Evolutionary conservation across 805 yeast genomes (phyloP).

Genomic region (Starmerella geochares): DNA sequence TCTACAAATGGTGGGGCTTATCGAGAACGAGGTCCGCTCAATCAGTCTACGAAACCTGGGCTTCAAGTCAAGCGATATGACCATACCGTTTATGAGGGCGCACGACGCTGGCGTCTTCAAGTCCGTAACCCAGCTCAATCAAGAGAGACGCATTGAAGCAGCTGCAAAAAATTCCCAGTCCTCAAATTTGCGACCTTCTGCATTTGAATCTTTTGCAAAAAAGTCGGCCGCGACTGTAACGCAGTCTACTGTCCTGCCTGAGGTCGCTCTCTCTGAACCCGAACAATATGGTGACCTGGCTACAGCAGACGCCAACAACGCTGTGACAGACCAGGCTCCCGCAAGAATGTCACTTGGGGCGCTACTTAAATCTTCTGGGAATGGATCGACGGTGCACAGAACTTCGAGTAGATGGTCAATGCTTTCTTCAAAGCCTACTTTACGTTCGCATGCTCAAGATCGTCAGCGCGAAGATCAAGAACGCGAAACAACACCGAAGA

Average conservation of each 20-base stretch:
- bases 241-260: conserved; percentile 1
- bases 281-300: not conserved
- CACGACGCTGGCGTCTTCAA: conserved; percentile 55
- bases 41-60: conserved; percentile 52
- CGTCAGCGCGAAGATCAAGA: no score
- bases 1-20: conserved; percentile 94
- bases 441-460: no score
- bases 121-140: conserved; percentile 20
- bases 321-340: not conserved
- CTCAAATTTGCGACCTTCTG: conserved; percentile 7
- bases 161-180: conserved; percentile 27
- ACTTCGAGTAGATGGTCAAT: not conserved
- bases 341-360: not conserved
- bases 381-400: not conserved
- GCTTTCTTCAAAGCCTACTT: not conserved
- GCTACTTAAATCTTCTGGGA: not conserved
- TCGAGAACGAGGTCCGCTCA: conserved; percentile 76
- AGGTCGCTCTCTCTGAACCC: not conserved
- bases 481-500: not conserved
- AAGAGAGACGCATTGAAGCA: conserved; percentile 24
- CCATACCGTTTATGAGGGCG: conserved; percentile 38
- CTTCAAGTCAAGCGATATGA: conserved; percentile 27
- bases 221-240: conserved; percentile 12
- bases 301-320: not conserved
- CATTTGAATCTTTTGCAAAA: not conserved